These are phyloP conservation scores for Andrographis paniculata DNA, from an alignment of 305 asterid genomes.

Conservation along the genomic window DNA sequence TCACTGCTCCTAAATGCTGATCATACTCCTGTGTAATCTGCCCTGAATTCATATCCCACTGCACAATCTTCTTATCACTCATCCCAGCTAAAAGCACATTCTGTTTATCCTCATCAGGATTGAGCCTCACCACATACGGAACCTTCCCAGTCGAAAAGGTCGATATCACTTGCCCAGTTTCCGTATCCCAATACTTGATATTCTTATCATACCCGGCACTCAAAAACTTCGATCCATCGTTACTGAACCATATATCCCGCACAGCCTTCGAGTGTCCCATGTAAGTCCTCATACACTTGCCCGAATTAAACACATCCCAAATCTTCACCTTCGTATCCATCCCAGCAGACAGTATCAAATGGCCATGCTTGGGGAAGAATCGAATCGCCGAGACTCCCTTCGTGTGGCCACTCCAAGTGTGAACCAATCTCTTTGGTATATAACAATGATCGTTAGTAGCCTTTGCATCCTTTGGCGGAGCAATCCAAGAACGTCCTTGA, in stretches of 20 bases:
- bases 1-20: slow-evolving; percentile 98
- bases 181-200: slow-evolving; percentile 98
- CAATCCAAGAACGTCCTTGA: slow-evolving; percentile 98
- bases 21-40: slow-evolving; percentile 98
- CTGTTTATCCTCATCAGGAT: slow-evolving; percentile 98
- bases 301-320: slow-evolving; percentile 90
- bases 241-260: slow-evolving; percentile 83
- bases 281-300: slow-evolving; percentile 94
- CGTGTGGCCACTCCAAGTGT: slow-evolving; percentile 97
- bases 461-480: slow-evolving; percentile 92
- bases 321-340: slow-evolving; percentile 96
- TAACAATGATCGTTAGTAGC: slow-evolving; percentile 94
- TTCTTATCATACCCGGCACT: slow-evolving; percentile 94
- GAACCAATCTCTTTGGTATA: slow-evolving; percentile 90
- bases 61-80: slow-evolving; percentile 99
- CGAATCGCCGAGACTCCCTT: slow-evolving; percentile 96
- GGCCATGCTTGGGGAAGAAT: slow-evolving; percentile 89
- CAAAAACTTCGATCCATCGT: slow-evolving; percentile 86
- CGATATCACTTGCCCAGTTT: slow-evolving; percentile 93
- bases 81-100: slow-evolving; percentile 90
- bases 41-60: slow-evolving; percentile 94
- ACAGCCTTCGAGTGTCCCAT: slow-evolving; percentile 97
- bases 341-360: slow-evolving; percentile 90
- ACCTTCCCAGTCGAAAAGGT: slow-evolving; percentile 90
- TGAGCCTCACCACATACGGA: slow-evolving; percentile 90